phyloP scores from a whole-genome alignment of 192 early-diverging fungal genomes.

The Kickxella alabastrina region DNA sequence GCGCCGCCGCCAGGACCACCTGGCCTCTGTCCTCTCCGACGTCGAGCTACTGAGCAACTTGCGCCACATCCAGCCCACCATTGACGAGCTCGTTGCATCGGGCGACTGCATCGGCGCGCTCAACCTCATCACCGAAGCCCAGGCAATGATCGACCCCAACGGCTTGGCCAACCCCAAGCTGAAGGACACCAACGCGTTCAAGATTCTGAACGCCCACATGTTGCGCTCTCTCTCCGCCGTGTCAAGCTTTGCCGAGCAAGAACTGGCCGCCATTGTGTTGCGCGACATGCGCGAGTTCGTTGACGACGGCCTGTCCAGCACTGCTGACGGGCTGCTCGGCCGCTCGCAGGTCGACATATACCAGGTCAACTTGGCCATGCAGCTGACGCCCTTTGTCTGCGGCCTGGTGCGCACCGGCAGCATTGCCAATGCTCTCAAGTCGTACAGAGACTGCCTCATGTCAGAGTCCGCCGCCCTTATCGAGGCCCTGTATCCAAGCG shows the following conservation, averaged over 20 bases:
- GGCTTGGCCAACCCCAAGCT: background rate
- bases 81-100: constrained; percentile 75
- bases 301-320: constrained; percentile 40
- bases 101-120: constrained; percentile 86
- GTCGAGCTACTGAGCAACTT: constrained; percentile 74
- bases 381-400: constrained; percentile 68
- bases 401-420: constrained; percentile 75
- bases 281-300: constrained; percentile 50
- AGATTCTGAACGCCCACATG: constrained; percentile 26
- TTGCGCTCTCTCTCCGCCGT: constrained; percentile 11
- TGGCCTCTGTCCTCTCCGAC: constrained; percentile 62
- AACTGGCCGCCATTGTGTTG: constrained; percentile 41
- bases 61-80: constrained; percentile 73
- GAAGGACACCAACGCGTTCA: constrained; percentile 28
- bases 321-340: constrained; percentile 11
- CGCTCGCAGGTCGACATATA: constrained; percentile 43
- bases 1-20: constrained; percentile 69
- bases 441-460: constrained; percentile 73
- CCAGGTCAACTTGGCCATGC: constrained; percentile 45
- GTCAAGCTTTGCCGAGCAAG: constrained; percentile 33
- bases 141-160: constrained; percentile 45
- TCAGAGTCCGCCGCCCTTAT: constrained; percentile 73
- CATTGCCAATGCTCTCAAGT: constrained; percentile 63
- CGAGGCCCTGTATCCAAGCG: constrained; percentile 60
- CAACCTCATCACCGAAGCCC: constrained; percentile 82